A percentile compares a stretch with the other conserved stretches of the same genome.
phyloP scores from a whole-genome alignment of 768 basidiomycete genomes.

The Tricholomella constricta region DNA sequence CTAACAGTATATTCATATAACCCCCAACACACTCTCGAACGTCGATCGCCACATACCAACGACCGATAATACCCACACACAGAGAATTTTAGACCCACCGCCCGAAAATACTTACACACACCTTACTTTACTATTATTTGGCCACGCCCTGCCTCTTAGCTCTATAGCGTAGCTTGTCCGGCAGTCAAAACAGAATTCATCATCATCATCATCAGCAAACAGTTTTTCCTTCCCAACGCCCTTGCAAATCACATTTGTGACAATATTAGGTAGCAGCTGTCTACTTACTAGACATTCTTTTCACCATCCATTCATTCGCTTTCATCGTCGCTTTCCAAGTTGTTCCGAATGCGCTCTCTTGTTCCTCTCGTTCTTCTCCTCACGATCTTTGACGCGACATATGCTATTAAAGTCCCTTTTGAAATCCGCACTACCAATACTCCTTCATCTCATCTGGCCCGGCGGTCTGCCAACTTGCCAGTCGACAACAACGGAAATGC shows the following conservation, averaged over 20 bases:
- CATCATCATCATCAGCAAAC: too few relatives aligned
- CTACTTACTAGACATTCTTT: constrained; percentile 15
- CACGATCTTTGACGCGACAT: constrained; percentile 37
- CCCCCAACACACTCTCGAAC: too few relatives aligned
- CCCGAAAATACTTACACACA: too few relatives aligned
- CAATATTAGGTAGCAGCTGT: constrained; percentile 10
- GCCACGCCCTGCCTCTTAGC: too few relatives aligned
- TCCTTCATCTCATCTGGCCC: constrained; percentile 27
- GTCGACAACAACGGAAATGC: constrained; percentile 69
- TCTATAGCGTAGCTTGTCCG: too few relatives aligned
- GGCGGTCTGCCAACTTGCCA: constrained; percentile 39
- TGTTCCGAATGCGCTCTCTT: constrained; percentile 40
- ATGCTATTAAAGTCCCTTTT: constrained; percentile 42
- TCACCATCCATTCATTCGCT: constrained; percentile 22
- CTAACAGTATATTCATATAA: too few relatives aligned
- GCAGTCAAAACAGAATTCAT: too few relatives aligned
- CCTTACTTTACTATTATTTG: too few relatives aligned
- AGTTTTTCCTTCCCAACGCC: constrained; percentile 1
- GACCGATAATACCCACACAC: too few relatives aligned
- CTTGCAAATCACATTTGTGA: neutral
- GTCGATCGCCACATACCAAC: too few relatives aligned
- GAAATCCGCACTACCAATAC: constrained; percentile 32
- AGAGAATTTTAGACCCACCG: too few relatives aligned
- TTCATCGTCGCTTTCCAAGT: constrained; percentile 20
- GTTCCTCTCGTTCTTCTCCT: constrained; percentile 46